Conservation (phyloP, 495 filamentous ascomycete genomes). For the Podospora didyma region DNA sequence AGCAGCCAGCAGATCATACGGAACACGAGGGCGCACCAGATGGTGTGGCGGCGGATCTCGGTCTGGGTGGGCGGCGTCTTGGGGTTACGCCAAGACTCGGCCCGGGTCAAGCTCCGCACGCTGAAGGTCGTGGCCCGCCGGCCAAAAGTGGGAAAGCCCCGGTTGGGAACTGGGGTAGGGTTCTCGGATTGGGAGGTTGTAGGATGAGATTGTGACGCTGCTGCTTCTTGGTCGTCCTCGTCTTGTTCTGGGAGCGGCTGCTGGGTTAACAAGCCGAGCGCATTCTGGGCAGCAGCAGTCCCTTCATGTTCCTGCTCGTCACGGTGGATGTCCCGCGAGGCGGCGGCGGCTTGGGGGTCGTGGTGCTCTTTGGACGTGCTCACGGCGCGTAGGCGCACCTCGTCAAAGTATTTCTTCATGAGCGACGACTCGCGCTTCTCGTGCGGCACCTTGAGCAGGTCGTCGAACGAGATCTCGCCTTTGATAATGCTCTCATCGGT, state of each 20-base stretch:
- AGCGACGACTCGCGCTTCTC: slow-evolving; percentile 19
- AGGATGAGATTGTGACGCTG: background rate
- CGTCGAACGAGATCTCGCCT: slow-evolving; percentile 12
- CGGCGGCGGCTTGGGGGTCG: slow-evolving; percentile 12
- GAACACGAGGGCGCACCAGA: slow-evolving; percentile 39
- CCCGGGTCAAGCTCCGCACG: background rate
- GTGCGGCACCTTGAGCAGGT: slow-evolving; percentile 14
- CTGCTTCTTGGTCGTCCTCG: background rate
- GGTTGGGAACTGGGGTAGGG: background rate
- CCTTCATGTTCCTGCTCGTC: background rate
- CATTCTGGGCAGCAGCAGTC: background rate
- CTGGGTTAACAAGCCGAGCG: background rate
- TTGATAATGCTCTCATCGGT: background rate
- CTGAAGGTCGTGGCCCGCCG: background rate
- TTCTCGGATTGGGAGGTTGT: too few relatives aligned
- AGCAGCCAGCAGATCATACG: slow-evolving; percentile 46
- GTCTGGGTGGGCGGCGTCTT: slow-evolving; percentile 1
- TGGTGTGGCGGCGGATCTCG: slow-evolving; percentile 20
- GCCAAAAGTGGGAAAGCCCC: background rate
- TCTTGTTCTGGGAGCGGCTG: background rate
- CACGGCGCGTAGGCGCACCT: slow-evolving; percentile 12
- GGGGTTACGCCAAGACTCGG: background rate
- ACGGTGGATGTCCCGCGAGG: slow-evolving; percentile 13
- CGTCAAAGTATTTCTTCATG: slow-evolving; percentile 20
- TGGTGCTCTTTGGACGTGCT: slow-evolving; percentile 6